These are phyloP conservation scores for Cucurbita moschata DNA, from an alignment of 306 rosid species.

Conservation along the genomic window DNA sequence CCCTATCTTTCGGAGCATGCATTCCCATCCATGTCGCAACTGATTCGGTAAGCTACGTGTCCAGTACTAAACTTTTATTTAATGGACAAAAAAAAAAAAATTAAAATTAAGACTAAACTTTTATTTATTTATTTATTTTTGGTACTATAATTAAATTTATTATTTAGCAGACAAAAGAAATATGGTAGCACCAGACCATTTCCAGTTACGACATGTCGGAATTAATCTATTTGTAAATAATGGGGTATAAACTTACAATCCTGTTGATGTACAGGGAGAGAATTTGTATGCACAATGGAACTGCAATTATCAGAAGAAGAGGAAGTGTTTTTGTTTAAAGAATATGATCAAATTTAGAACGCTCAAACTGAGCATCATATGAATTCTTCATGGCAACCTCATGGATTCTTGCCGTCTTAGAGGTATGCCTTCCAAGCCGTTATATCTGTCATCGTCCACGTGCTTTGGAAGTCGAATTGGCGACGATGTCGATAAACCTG, in stretches of 20 bases:
- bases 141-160: too few relatives aligned
- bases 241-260: conserved; percentile 1
- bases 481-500: conserved; percentile 12
- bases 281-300: conserved; percentile 6
- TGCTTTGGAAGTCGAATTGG: conserved; percentile 49
- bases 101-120: too few relatives aligned
- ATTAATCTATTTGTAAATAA: not conserved
- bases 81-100: too few relatives aligned
- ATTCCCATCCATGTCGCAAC: too few relatives aligned
- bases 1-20: too few relatives aligned
- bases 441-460: conserved; percentile 51
- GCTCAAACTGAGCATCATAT: not conserved
- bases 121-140: too few relatives aligned
- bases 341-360: not conserved
- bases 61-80: too few relatives aligned
- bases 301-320: not conserved
- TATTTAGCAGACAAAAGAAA: too few relatives aligned
- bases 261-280: not conserved
- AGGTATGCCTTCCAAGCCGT: conserved; percentile 64
- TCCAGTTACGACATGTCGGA: too few relatives aligned
- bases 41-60: too few relatives aligned
- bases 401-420: conserved; percentile 66
- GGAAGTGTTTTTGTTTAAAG: not conserved
- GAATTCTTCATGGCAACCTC: conserved; percentile 39
- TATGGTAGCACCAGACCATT: too few relatives aligned